Base-by-base conservation (phyloP, 371 early-diverging fungal species). In the Lichtheimia ramosa region DNA sequence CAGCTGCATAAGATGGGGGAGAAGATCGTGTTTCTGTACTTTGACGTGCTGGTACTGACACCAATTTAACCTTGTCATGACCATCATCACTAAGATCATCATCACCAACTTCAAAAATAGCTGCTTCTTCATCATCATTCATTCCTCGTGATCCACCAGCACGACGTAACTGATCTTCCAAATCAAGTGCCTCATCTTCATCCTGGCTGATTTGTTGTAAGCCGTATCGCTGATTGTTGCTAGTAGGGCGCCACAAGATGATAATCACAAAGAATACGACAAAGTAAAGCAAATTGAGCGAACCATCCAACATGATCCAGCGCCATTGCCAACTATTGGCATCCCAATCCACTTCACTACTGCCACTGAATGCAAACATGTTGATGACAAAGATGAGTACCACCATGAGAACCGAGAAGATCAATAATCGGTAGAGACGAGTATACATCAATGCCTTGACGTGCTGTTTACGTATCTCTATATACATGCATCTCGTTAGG, bases 291-390 rank as follows among this genome's bases (percentile, higher is more conserved):
- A 89, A 62, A 62, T 93, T 89, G 42, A 91, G 66, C 87, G 89
- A 90, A 12, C 96, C 98, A 64, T 96, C 96, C 46, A 94, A 70
- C 73, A 96, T 83, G 71, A 97, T 81, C 98, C 96, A 96, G 54
- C 91, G 83, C 71, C 84, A 87, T 55, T 84, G 81, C 96, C 96
- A 96, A 61, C 89, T 86, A 16, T 67, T 71, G 0, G 91, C 89
- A 14, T 86, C 77, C 90, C 92, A 94, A 15, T 83, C 83, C 0
- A 71, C 67, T 25, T 79, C 77, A 40, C 73, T 71, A 54, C 85
- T 80, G 62, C 84, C 79, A 48, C 81, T 75, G 52, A 92, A 84
- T 56, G 76, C 85, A 56, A 93, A 73, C 69, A 89, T 85, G 73
- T 94, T 96, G 53, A 90, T 72, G 16, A 91, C 81, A 69, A 96